These are phyloP conservation scores for Bassia scoparia DNA, from an alignment of 148 eudicot species.

Conservation along the genomic window DNA sequence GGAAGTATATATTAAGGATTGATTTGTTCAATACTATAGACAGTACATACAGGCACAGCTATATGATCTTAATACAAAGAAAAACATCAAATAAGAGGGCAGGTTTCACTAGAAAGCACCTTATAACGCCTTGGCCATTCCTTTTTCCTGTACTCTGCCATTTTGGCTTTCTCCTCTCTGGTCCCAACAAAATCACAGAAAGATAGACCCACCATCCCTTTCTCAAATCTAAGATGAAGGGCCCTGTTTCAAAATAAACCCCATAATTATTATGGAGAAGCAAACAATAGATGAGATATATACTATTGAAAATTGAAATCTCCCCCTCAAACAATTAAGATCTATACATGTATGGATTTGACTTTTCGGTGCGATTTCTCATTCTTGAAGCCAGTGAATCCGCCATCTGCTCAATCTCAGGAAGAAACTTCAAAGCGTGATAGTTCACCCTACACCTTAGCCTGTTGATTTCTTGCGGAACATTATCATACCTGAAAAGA, in stretches of 20 bases:
- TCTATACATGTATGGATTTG: slow-evolving; percentile 90
- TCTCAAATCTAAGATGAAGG: slow-evolving; percentile 97
- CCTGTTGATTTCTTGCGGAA: slow-evolving; percentile 88
- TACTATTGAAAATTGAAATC: neutral
- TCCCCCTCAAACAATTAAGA: neutral
- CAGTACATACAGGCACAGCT: neutral
- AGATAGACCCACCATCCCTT: slow-evolving; percentile 98
- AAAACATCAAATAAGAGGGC: neutral
- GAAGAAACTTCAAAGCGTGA: slow-evolving; percentile 96
- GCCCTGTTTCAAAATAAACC: slow-evolving; percentile 61
- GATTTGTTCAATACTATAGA: neutral
- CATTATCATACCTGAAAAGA: slow-evolving; percentile 82
- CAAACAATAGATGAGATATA: neutral
- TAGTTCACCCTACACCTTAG: slow-evolving; percentile 92
- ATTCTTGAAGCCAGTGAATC: slow-evolving; percentile 79
- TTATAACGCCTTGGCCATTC: slow-evolving; percentile 99
- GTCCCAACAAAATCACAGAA: slow-evolving; percentile 99
- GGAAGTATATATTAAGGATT: slow-evolving; percentile 13
- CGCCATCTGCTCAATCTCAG: slow-evolving; percentile 93
- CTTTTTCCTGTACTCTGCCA: slow-evolving; percentile 87
- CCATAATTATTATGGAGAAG: neutral
- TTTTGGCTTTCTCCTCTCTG: slow-evolving; percentile 77
- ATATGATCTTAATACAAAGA: neutral
- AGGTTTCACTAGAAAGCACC: slow-evolving; percentile 41
- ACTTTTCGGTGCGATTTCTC: slow-evolving; percentile 80